Evolutionary conservation across 1,139 yeast genomes (phyloP), one percentile per base, ranked within the genome.

Genomic region (Magnusiomyces suaveolens): DNA sequence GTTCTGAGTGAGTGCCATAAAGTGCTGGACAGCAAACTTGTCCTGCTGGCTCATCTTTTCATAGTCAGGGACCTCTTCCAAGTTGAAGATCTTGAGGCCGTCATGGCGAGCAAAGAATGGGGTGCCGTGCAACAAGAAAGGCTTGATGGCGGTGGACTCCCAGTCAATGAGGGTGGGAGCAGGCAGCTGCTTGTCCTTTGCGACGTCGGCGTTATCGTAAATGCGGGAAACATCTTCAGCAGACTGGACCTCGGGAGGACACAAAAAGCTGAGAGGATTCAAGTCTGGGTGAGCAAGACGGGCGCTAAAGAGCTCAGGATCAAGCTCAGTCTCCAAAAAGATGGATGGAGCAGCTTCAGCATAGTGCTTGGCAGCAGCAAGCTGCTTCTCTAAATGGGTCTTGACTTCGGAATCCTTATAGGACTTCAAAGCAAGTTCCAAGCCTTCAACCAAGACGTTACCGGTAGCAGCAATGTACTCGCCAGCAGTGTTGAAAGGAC

Each of bases 1-100:
- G 68, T 89, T 88, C 75, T 96, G 84, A 6, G 97, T 89, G 69
- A 90, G 83, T 62, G 82, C 83, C 67, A 84, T 83, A 83, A 89
- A 87, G 70, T 85, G 89, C 64, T 83, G 83, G 64, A 86, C 87
- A 66, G 89, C 90, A 61, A 80, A 83, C 70, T 85, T 80, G 61
- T 87, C 95, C 47, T 79, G 72, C 38, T 84, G 94, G 52, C 80
- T 80, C 70, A 89, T 72, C 57, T 77, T 73, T 8, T 80, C 80
- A 67, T 75, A 89, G 52, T 81, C 83, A 47, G 86, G 88, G 57
- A 88, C 77, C 59, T 89, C 96, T 58, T 84, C 82, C 57, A 80
- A 78, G 64, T 84, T 78, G 73, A 83, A 89, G 56, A 90, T 78
- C 70, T 88, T 88, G 56, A 88, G 89, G 8, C 97, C 97, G 55